Evolutionary conservation across 768 basidiomycete genomes (phyloP).

Genomic region (Boletellus sp.): DNA sequence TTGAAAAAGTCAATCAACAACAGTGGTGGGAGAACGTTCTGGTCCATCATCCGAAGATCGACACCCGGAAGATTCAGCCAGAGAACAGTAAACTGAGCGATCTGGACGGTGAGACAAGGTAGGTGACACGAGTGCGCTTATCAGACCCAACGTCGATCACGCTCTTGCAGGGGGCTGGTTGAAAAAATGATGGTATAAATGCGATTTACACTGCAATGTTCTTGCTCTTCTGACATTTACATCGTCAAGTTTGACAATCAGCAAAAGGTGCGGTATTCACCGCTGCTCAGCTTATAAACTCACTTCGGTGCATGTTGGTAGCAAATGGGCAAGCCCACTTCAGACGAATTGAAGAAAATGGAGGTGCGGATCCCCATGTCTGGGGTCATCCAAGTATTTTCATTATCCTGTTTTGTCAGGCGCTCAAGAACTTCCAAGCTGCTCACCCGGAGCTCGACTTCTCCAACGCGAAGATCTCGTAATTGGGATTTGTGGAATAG

Average conservation of each 20-base stretch:
- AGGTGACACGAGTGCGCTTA: constrained; percentile 11
- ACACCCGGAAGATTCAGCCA: constrained; percentile 93
- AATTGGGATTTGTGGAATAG: constrained; percentile 7
- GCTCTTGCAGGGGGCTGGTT: constrained; percentile 76
- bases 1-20: constrained; percentile 84
- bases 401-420: constrained; percentile 37
- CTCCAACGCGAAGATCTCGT: constrained; percentile 85
- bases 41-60: constrained; percentile 93
- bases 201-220: constrained; percentile 20
- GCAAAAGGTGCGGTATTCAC: constrained; percentile 32
- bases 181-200: constrained; percentile 97
- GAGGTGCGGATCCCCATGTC: constrained; percentile 49
- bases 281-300: background rate
- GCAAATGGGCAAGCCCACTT: constrained; percentile 96
- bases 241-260: constrained; percentile 42
- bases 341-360: constrained; percentile 89
- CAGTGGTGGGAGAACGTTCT: constrained; percentile 99
- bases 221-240: constrained; percentile 7
- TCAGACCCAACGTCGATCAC: constrained; percentile 10
- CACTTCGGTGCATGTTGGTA: constrained; percentile 27
- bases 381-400: background rate
- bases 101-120: constrained; percentile 93
- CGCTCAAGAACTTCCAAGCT: constrained; percentile 83
- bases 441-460: constrained; percentile 94
- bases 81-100: constrained; percentile 95